Conservation (phyloP, 116 monocot species). For the Phalaenopsis hybrid region DNA sequence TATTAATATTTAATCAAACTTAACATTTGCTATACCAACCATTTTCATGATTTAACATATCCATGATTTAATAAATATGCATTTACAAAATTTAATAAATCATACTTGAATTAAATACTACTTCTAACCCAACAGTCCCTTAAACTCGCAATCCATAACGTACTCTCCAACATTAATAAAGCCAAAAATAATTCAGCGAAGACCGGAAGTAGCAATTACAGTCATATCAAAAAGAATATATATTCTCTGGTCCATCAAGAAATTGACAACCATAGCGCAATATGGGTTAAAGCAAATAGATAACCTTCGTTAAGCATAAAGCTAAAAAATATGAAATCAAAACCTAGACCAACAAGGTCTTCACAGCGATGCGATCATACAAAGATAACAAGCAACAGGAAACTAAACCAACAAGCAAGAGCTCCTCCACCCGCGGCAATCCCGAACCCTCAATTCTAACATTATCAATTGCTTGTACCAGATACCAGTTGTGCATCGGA, state of each 20-base stretch:
- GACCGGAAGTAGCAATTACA: neutral
- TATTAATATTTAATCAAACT: too few relatives aligned
- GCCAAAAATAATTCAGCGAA: neutral
- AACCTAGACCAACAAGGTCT: neutral
- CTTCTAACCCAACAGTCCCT: neutral
- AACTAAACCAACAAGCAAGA: neutral
- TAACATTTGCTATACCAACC: too few relatives aligned
- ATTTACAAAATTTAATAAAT: too few relatives aligned
- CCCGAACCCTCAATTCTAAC: neutral
- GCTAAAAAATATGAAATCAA: constrained; percentile 3
- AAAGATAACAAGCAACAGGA: neutral
- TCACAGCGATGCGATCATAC: neutral
- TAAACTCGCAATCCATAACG: neutral
- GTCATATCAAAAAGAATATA: neutral
- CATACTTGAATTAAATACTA: too few relatives aligned
- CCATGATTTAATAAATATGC: too few relatives aligned
- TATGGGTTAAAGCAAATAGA: neutral
- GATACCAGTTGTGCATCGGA: neutral
- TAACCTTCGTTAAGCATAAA: neutral
- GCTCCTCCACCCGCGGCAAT: neutral
- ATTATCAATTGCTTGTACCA: neutral
- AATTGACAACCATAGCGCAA: neutral
- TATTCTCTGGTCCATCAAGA: neutral
- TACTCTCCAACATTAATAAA: neutral
- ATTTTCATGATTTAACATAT: too few relatives aligned